These are phyloP conservation scores for Eutrema japonicum DNA, from an alignment of 345 rosid species.

Conservation along the genomic window DNA sequence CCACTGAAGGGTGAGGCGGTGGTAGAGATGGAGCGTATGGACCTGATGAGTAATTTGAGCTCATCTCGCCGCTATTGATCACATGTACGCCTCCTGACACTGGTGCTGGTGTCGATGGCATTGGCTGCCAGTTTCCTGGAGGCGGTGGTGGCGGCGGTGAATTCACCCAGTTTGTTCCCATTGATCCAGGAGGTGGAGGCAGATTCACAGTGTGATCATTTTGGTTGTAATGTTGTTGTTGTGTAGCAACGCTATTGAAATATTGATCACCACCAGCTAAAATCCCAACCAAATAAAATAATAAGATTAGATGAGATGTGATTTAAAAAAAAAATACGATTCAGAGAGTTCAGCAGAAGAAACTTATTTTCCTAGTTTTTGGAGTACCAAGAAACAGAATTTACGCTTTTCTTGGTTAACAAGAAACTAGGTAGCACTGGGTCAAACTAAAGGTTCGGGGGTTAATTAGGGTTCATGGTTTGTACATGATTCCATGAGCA, in stretches of 20 bases:
- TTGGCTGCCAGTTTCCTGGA: constrained; percentile 45
- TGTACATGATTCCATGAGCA: not conserved
- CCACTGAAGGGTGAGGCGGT: constrained; percentile 60
- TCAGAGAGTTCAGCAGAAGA: not conserved
- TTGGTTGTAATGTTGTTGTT: constrained; percentile 46
- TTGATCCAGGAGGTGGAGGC: constrained; percentile 56
- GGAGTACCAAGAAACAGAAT: not conserved
- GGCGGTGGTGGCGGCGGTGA: constrained; percentile 42
- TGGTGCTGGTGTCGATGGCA: constrained; percentile 41
- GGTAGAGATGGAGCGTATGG: constrained; percentile 58
- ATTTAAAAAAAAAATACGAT: not conserved
- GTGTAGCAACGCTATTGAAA: constrained; percentile 8
- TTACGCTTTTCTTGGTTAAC: not conserved
- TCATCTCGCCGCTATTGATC: constrained; percentile 47
- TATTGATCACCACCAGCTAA: constrained; percentile 45
- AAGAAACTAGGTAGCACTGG: not conserved
- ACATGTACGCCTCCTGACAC: constrained; percentile 21
- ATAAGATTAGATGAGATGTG: constrained; percentile 5
- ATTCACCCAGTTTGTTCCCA: constrained; percentile 46
- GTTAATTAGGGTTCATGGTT: not conserved
- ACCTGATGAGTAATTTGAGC: constrained; percentile 57
- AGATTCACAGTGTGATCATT: constrained; percentile 29
- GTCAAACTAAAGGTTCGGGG: not conserved
- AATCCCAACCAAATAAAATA: not conserved
- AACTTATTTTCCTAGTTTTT: not conserved